Percentiles rank a stretch among this genome's conserved stretches.
These are phyloP conservation scores for Magnusiomyces ingens DNA, from an alignment of 1,139 yeast genomes.

Conservation along the genomic window DNA sequence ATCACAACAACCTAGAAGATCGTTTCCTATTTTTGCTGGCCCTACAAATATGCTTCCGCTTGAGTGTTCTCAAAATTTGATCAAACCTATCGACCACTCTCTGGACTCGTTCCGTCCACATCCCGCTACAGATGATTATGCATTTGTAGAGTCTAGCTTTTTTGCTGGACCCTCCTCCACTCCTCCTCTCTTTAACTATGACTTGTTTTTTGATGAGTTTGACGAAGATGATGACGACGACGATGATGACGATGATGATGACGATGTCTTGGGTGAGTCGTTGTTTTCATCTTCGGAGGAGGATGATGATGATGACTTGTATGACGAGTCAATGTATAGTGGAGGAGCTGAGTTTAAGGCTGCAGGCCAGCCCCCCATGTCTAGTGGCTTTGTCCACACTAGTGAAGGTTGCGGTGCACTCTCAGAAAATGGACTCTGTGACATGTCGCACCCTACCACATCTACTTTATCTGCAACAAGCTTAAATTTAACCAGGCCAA, in stretches of 20 bases:
- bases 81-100: too few relatives aligned
- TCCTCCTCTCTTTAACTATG: too few relatives aligned
- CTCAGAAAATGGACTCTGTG: neutral
- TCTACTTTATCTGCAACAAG: neutral
- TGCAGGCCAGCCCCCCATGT: neutral
- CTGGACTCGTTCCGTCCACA: too few relatives aligned
- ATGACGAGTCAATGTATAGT: neutral
- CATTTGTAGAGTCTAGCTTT: too few relatives aligned
- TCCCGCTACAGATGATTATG: too few relatives aligned
- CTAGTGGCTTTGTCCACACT: neutral
- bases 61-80: too few relatives aligned
- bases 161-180: too few relatives aligned
- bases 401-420: neutral
- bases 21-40: too few relatives aligned
- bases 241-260: conserved; percentile 33
- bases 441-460: neutral
- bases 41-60: too few relatives aligned
- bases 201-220: conserved; percentile 17
- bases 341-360: neutral
- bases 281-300: conserved; percentile 9
- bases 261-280: conserved; percentile 2
- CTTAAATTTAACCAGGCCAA: neutral
- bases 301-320: conserved; percentile 6
- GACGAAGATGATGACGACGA: conserved; percentile 31
- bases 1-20: too few relatives aligned